phyloP scores from a whole-genome alignment of 2,329 filamentous ascomycete species.

The Fusarium sp. region DNA sequence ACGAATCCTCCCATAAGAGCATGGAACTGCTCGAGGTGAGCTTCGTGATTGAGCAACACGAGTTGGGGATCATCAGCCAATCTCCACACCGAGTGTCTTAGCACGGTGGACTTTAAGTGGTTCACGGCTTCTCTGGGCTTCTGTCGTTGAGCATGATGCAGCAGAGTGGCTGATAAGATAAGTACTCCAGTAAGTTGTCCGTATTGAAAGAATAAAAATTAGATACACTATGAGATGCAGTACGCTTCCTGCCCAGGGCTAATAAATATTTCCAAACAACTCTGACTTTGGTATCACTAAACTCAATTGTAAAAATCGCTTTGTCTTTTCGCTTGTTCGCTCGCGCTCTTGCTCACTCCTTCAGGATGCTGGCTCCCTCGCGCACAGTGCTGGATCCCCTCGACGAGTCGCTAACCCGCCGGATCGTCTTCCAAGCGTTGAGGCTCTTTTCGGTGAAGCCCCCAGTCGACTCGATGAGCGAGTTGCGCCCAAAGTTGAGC shows the following conservation, averaged over 20 bases:
- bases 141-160: neutral
- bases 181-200: neutral
- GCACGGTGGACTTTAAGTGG: constrained; percentile 37
- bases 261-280: constrained; percentile 1
- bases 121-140: constrained; percentile 30
- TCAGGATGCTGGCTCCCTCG: constrained; percentile 27
- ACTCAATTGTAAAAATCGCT: constrained; percentile 23
- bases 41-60: constrained; percentile 33
- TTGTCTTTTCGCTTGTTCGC: too few species aligned
- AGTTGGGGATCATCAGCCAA: constrained; percentile 31
- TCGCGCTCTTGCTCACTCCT: constrained; percentile 5
- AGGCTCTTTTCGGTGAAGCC: constrained; percentile 40
- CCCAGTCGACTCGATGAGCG: constrained; percentile 43
- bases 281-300: constrained; percentile 36
- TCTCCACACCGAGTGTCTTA: constrained; percentile 35
- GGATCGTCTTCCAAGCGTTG: constrained; percentile 45
- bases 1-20: constrained; percentile 25
- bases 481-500: constrained; percentile 47
- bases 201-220: neutral
- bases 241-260: constrained; percentile 43
- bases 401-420: constrained; percentile 46
- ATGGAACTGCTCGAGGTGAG: constrained; percentile 8
- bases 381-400: constrained; percentile 29
- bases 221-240: constrained; percentile 46
- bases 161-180: neutral